These are phyloP conservation scores for Sphaerostilbella broomeana DNA, from an alignment of 2,329 filamentous ascomycete genomes.

Conservation along the genomic window DNA sequence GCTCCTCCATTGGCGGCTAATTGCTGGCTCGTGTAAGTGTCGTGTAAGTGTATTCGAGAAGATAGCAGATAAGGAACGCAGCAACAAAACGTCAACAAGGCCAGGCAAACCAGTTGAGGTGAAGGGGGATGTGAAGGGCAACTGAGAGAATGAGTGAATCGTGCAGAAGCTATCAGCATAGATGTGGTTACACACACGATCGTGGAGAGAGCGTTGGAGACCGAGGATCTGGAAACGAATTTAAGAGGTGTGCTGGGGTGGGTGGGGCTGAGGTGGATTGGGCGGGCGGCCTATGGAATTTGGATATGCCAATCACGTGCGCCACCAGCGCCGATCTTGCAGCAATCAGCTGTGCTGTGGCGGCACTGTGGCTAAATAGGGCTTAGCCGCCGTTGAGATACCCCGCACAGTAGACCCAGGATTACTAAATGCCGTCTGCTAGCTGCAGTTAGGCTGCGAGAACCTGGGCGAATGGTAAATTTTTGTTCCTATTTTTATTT, in stretches of 20 bases:
- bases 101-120: neutral
- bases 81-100: neutral
- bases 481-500: too few relatives aligned
- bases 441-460: neutral
- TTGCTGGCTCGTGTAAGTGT: neutral
- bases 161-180: neutral
- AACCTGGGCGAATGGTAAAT: too few relatives aligned
- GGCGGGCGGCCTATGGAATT: neutral
- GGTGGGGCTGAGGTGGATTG: neutral
- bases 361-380: neutral
- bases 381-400: constrained; percentile 8
- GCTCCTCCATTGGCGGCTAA: neutral
- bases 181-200: too few relatives aligned
- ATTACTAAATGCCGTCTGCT: neutral
- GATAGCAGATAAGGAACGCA: neutral
- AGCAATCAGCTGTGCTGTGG: neutral
- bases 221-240: constrained; percentile 4
- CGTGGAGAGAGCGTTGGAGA: neutral
- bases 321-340: constrained; percentile 1
- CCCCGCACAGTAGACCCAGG: neutral
- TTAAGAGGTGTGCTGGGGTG: neutral
- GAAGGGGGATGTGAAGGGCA: neutral
- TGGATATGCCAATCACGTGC: constrained; percentile 6
- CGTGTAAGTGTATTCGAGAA: too few relatives aligned
- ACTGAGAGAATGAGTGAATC: neutral